Evolutionary conservation across 306 rosid species (phyloP).

Genomic region (Acacia confusa): DNA sequence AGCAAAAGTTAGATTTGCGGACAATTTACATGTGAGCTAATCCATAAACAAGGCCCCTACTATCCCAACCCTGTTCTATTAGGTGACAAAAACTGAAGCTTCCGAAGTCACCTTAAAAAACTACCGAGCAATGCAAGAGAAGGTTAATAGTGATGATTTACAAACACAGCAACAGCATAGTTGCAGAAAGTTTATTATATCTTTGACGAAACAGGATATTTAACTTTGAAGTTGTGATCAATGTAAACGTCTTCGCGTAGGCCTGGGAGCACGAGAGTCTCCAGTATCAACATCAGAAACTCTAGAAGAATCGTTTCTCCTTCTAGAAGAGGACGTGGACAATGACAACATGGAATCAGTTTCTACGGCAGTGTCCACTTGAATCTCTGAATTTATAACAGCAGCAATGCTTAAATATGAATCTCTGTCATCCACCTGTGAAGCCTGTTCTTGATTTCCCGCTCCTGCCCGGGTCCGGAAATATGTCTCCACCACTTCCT

Average conservation of each 20-base stretch:
- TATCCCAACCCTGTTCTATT: background rate
- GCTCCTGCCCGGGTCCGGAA: constrained; percentile 32
- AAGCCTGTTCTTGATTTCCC: constrained; percentile 50
- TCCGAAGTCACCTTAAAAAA: constrained; percentile 21
- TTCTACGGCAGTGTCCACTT: constrained; percentile 60
- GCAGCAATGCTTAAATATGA: constrained; percentile 67
- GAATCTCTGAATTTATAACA: constrained; percentile 65
- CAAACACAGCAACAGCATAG: constrained; percentile 25
- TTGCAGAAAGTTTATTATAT: background rate
- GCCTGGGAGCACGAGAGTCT: constrained; percentile 62
- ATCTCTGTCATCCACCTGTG: constrained; percentile 59
- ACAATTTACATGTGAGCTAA: background rate
- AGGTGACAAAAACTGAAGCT: constrained; percentile 18
- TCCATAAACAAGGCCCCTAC: background rate
- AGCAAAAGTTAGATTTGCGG: background rate
- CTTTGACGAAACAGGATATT: background rate
- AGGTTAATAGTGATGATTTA: background rate
- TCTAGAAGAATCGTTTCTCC: constrained; percentile 55
- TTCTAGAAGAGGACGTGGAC: constrained; percentile 68
- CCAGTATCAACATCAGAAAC: constrained; percentile 64
- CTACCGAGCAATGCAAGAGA: background rate
- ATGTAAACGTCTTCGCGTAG: constrained; percentile 59
- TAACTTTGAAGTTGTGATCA: constrained; percentile 23
- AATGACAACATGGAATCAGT: constrained; percentile 64
- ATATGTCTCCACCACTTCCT: constrained; percentile 47